Evolutionary conservation across 495 filamentous ascomycete genomes (phyloP).

Genomic region (Hypoxylon lienhwacheense): DNA sequence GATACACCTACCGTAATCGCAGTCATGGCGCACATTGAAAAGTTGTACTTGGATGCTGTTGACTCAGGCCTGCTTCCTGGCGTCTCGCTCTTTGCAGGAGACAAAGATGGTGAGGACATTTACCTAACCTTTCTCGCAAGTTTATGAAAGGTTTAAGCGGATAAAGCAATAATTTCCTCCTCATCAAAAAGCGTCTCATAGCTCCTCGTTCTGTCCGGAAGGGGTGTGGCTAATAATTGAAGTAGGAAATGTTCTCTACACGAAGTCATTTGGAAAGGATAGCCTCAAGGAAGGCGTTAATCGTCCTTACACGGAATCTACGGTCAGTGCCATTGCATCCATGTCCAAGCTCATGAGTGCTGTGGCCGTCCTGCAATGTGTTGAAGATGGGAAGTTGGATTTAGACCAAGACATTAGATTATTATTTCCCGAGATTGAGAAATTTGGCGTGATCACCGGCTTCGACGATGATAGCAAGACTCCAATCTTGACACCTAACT

Average conservation of each 20-base stretch:
- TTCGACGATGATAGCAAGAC: constrained; percentile 39
- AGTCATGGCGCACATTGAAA: constrained; percentile 22
- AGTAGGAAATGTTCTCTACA: constrained; percentile 27
- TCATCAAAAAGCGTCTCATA: too few species aligned
- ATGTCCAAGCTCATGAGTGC: constrained; percentile 60
- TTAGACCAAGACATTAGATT: constrained; percentile 47
- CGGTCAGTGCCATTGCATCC: constrained; percentile 56
- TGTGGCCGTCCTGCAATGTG: constrained; percentile 52
- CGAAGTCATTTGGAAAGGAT: constrained; percentile 23
- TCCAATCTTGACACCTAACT: constrained; percentile 31
- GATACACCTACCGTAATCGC: neutral
- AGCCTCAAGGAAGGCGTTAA: constrained; percentile 14
- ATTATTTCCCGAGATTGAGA: constrained; percentile 46
- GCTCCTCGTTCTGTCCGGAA: too few species aligned
- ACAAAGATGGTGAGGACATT: constrained; percentile 19
- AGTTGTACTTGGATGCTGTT: constrained; percentile 26
- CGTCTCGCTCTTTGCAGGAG: constrained; percentile 23
- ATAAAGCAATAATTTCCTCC: too few species aligned
- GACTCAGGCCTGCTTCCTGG: constrained; percentile 28
- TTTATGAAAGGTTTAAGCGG: neutral
- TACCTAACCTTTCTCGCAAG: neutral
- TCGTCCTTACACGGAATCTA: constrained; percentile 43
- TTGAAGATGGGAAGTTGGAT: constrained; percentile 49
- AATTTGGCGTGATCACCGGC: constrained; percentile 45
- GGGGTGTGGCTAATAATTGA: neutral